Conservation (phyloP, 805 yeast genomes). For the Schizosaccharomyces japonicus region DNA sequence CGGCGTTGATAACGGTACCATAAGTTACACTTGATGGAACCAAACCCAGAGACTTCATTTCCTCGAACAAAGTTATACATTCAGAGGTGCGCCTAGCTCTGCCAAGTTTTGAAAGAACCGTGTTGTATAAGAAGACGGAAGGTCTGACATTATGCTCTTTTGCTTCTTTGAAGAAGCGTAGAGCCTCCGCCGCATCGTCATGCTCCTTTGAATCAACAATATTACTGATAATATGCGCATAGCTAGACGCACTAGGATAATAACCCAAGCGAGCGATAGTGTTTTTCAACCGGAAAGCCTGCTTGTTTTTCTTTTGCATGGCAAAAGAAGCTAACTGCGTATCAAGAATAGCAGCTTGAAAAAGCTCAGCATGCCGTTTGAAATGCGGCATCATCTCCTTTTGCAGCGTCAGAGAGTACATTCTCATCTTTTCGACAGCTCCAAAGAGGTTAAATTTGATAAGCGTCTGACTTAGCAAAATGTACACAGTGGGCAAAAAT, state of each 20-base stretch:
- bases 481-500: too few relatives aligned
- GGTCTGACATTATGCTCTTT: slow-evolving; percentile 12
- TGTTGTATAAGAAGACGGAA: slow-evolving; percentile 17
- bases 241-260: neutral
- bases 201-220: neutral
- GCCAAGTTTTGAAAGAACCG: slow-evolving; percentile 16
- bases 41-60: slow-evolving; percentile 14
- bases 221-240: neutral
- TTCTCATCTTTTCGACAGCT: neutral
- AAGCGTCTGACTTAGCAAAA: neutral
- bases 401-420: too few relatives aligned
- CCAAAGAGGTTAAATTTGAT: neutral
- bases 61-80: slow-evolving; percentile 14
- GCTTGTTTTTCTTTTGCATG: too few relatives aligned
- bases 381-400: too few relatives aligned
- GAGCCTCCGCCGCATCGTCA: slow-evolving; percentile 17
- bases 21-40: slow-evolving; percentile 16
- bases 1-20: slow-evolving; percentile 19
- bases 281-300: too few relatives aligned
- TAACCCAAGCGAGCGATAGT: neutral
- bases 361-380: too few relatives aligned
- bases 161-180: slow-evolving; percentile 16
- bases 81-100: slow-evolving; percentile 17
- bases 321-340: too few relatives aligned
- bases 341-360: too few relatives aligned